phyloP scores from a whole-genome alignment of 2,329 filamentous ascomycete genomes.

The Chrysosphaeria jannelii region DNA sequence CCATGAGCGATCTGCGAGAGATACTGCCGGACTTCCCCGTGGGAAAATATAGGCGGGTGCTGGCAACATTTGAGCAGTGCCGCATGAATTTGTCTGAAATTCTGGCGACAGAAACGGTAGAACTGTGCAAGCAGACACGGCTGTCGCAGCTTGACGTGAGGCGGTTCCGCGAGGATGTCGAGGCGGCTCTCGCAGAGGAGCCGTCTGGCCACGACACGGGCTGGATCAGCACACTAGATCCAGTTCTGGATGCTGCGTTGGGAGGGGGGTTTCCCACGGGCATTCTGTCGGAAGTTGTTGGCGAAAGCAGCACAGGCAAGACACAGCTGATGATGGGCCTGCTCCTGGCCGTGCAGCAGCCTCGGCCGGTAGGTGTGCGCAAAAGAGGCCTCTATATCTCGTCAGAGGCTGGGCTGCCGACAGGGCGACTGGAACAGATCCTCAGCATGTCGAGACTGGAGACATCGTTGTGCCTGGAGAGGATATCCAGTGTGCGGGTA shows the following conservation, averaged over 20 bases:
- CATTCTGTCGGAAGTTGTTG: conserved; percentile 65
- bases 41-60: conserved; percentile 34
- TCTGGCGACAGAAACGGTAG: conserved; percentile 50
- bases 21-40: conserved; percentile 56
- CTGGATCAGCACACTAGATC: conserved; percentile 56
- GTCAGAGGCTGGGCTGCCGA: conserved; percentile 66
- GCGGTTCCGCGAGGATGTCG: conserved; percentile 20
- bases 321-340: conserved; percentile 75
- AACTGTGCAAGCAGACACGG: conserved; percentile 63
- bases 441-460: conserved; percentile 18
- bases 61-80: conserved; percentile 53
- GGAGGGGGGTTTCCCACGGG: conserved; percentile 64
- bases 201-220: not conserved
- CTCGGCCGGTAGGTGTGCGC: conserved; percentile 36
- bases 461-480: conserved; percentile 28
- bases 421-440: conserved; percentile 53
- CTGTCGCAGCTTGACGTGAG: conserved; percentile 57
- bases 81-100: conserved; percentile 56
- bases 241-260: conserved; percentile 33
- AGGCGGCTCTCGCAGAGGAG: conserved; percentile 1
- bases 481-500: conserved; percentile 52
- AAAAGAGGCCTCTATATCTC: conserved; percentile 74
- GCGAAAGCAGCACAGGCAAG: conserved; percentile 84
- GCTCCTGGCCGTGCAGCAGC: conserved; percentile 59
- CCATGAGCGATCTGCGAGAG: conserved; percentile 61